Percentiles rank a stretch among this genome's conserved stretches.
Evolutionary conservation across 345 rosid genomes (phyloP).

Genomic region (Moricandia arvensis): DNA sequence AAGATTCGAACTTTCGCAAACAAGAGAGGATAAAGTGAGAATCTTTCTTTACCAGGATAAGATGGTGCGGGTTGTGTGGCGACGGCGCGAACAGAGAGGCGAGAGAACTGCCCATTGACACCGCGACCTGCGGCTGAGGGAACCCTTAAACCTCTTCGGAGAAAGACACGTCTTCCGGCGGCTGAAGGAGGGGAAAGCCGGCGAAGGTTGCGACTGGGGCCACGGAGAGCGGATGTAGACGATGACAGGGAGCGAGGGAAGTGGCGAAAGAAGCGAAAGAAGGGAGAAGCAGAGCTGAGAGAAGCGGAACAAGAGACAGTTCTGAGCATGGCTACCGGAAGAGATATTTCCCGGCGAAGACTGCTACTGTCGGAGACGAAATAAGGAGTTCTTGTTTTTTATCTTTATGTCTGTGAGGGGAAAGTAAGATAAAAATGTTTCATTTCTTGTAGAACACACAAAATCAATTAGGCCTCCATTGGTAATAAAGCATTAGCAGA

Average conservation of each 20-base stretch:
- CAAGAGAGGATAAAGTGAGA: neutral
- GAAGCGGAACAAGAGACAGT: constrained; percentile 50
- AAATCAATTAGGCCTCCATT: too few relatives aligned
- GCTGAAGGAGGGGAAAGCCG: constrained; percentile 35
- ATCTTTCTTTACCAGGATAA: constrained; percentile 57
- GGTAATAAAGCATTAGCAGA: too few relatives aligned
- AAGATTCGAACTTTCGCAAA: neutral
- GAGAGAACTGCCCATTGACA: constrained; percentile 47
- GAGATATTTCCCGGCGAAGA: constrained; percentile 16
- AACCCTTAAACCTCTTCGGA: constrained; percentile 39
- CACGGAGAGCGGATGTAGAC: constrained; percentile 13
- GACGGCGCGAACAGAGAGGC: constrained; percentile 59
- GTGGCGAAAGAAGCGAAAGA: constrained; percentile 42
- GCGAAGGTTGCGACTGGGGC: constrained; percentile 26
- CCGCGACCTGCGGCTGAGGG: constrained; percentile 30
- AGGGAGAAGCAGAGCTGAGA: constrained; percentile 42
- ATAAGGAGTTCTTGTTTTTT: neutral
- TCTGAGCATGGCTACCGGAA: constrained; percentile 53
- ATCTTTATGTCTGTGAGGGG: neutral
- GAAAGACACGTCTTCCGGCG: constrained; percentile 44
- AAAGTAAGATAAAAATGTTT: neutral
- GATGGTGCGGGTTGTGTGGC: constrained; percentile 57
- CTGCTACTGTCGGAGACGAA: constrained; percentile 8
- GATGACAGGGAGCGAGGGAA: constrained; percentile 39
- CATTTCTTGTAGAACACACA: neutral